Evolutionary conservation across 805 yeast species (phyloP), one percentile per base, ranked within the genome.

Genomic region (Torulaspora gathmanii): DNA sequence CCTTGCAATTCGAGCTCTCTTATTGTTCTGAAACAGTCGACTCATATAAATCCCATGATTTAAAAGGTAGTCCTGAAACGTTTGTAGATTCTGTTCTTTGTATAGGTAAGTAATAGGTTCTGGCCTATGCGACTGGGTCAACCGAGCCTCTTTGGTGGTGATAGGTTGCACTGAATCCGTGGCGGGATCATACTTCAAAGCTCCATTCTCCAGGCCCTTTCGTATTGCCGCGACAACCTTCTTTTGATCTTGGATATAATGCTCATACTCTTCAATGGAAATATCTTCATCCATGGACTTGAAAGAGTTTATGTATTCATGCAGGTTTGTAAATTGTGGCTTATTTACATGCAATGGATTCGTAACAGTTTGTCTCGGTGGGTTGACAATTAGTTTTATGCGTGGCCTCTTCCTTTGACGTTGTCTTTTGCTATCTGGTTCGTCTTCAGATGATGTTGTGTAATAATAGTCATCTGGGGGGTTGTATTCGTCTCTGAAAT

Each of bases 11-110:
- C 83, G 85, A 20, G 77, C 75, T 46, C 72, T 78, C 45, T 86
- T 73, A 45, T 77, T 73, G 49, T 83, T 90, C 40, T 76, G 78
- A 49, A 88, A 79, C 9, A 86, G 65, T 52, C 79, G 82, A 4
- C 95, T 77, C 53, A 87, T 77, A 35, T 79, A 73, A 22, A 81
- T 61, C 1, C 90, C 95, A 51, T 91, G 98, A 1, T 82, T 75
- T 0, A 88, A 63, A 23, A 93, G 67, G 62, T 86, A 82, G 56
- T 90, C 97, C 36, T 77, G 75, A 56, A 78, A 82, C 0, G 90
- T 78, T 12, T 72, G 71, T 13, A 60, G 53, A 33, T 64, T 64
- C 46, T 57, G 70, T 46, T 65, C 64, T 37, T 64, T 65, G 47
- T 62, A 64, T 16, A 63, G 48, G 40, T 45, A 65, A 19, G 65